Evolutionary conservation across 768 basidiomycete genomes (phyloP), one percentile per base, ranked within the genome.

Genomic region (Auriscalpium microsporum): DNA sequence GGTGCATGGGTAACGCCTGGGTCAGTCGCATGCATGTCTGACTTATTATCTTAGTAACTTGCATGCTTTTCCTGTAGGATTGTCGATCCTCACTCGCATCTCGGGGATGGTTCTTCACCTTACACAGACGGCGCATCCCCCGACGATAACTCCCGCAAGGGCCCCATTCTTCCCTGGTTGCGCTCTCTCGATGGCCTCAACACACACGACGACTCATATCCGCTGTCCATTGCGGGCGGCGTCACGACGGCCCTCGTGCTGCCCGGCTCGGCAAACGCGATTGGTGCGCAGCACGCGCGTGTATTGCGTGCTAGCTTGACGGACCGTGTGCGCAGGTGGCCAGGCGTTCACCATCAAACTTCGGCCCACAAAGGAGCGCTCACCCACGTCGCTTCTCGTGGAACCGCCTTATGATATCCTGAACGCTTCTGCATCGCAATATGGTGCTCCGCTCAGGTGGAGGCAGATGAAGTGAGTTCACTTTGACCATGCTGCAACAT

Each of bases 1-100:
- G 84, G 83, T 9, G 75, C 81, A 14, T 93, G 89, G 89, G 76
- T 91, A 10, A 88, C 89, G 0, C 88, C 90, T n/a, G 90, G 83
- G 72, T 72, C 54, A 46, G 58, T 56, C 10, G 14, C 45, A 13
- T 33, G 36, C 19, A 23, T 10, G 2, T 36, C 33, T 1, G 13
- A 8, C 37, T 10, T 45, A 28, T 23, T 6, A 17, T 52, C 37
- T 16, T 46, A 48, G 21, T 48, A 16, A 56, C 23, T 2, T 48
- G 7, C 8, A 16, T 42, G 38, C 48, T 13, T 48, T 49, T 28
- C 45, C n/a, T 40, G 48, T 52, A 63, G 67, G 58, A 73, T 75
- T 42, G 73, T 78, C n/a, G 75, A 78, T 56, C 60, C 74, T 36
- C 77, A 80, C 62, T 76, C 75, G 2, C 78, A 81, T 55, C 63